phyloP scores from a whole-genome alignment of 495 filamentous ascomycete species.

The Podospora fimiseda region DNA sequence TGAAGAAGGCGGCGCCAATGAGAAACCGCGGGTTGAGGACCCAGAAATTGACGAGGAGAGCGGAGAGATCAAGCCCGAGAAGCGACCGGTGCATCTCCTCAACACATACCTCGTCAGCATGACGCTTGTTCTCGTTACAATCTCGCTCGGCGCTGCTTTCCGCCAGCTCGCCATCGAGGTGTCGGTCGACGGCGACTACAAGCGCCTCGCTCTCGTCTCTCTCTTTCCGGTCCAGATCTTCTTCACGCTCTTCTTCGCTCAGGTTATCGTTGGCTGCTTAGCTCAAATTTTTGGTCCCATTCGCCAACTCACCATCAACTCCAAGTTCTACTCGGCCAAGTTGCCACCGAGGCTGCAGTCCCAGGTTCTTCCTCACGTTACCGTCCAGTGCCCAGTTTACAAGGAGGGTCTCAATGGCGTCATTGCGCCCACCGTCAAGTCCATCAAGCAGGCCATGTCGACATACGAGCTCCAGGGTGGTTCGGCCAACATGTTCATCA shows the following conservation, averaged over 20 bases:
- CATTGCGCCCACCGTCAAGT: slow-evolving; percentile 62
- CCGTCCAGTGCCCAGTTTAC: slow-evolving; percentile 67
- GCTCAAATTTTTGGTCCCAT: slow-evolving; percentile 71
- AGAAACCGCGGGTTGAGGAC: slow-evolving; percentile 29
- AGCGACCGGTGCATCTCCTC: slow-evolving; percentile 56
- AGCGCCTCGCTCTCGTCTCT: slow-evolving; percentile 55
- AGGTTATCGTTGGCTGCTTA: slow-evolving; percentile 67
- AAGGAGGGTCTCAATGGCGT: slow-evolving; percentile 62
- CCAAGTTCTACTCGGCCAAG: slow-evolving; percentile 68
- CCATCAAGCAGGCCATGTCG: slow-evolving; percentile 66
- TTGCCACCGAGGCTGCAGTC: slow-evolving; percentile 52
- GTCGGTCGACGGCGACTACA: slow-evolving; percentile 54
- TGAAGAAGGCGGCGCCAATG: slow-evolving; percentile 48
- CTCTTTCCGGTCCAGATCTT: slow-evolving; percentile 68
- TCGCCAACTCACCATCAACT: slow-evolving; percentile 64
- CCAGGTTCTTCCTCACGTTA: slow-evolving; percentile 56
- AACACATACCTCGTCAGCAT: slow-evolving; percentile 61
- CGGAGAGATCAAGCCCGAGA: slow-evolving; percentile 56
- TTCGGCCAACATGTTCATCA: slow-evolving; percentile 74
- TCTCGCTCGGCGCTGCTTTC: slow-evolving; percentile 60
- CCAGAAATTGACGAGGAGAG: slow-evolving; percentile 65
- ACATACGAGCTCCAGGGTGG: slow-evolving; percentile 77
- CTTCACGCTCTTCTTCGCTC: slow-evolving; percentile 71
- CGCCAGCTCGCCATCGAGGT: slow-evolving; percentile 61
- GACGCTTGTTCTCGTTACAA: slow-evolving; percentile 55